Evolutionary conservation across 169 alveolate species (phyloP), one percentile per base, ranked within the genome.

Genomic region (Plasmodium blacklocki): DNA sequence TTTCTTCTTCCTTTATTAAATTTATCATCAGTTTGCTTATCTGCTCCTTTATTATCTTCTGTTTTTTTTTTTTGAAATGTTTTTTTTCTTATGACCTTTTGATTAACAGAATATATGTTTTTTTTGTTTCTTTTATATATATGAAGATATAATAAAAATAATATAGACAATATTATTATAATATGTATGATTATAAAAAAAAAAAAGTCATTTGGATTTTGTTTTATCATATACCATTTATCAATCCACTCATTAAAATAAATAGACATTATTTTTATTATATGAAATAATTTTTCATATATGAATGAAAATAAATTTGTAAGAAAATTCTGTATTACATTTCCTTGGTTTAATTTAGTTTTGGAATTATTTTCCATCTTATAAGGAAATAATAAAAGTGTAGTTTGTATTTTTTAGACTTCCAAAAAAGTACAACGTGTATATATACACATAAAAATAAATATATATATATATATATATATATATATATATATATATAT

Each of bases 361-460:
- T 39, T 64, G 14, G 50, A n/a, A 54, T 7, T 18, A 59, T 52
- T 63, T 78, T 26, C 76, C 76, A 76, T 76, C 18, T 74, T 60
- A 26, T 26, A 14, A 58, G 3, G 14, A 62, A 62, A 14, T 21
- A 62, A 26, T 39, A 39, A 39, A 39, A 39, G 5, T 39, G 47
- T 39, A 39, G 9, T 39, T 39, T 39, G 47, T 39, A 39, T 39
- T 39, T 39, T 39, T 39, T 5, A 39, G 6, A 39, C 2, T 39
- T 39, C 5, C 9, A 39, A 39, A 39, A 39, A 39, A 39, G 47
- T 39, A 39, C 11, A 39, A 39, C 47, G 9, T 5, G 47, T 39
- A 39, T 0, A 2, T 39, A 5, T 39, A 39, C 2, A 39, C 45
- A 39, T 39, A 39, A 39, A 39, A 39, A 39, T 32, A 6, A 32